These are phyloP conservation scores for Dicorynia guianensis DNA, from an alignment of 306 rosid species.

Conservation along the genomic window DNA sequence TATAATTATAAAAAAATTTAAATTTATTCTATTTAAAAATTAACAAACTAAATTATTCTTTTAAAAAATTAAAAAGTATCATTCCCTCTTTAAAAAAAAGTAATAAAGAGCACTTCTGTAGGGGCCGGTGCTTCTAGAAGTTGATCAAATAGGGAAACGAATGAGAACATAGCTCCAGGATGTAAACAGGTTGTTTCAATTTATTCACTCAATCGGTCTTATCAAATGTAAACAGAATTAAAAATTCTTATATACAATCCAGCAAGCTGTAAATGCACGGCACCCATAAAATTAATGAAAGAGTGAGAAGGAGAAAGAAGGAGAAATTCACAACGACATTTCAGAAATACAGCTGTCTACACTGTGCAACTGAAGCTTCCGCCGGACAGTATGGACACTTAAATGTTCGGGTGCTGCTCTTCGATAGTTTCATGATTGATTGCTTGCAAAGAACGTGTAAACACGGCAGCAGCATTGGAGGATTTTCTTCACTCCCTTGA, in stretches of 20 bases:
- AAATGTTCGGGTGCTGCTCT: conserved; percentile 71
- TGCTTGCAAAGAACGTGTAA: conserved; percentile 91
- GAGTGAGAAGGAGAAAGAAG: neutral
- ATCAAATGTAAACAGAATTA: conserved; percentile 26
- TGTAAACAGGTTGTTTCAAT: conserved; percentile 29
- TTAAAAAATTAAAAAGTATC: no score
- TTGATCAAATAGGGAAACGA: neutral
- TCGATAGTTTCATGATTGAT: conserved; percentile 74
- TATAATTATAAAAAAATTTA: no score
- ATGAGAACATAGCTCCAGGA: neutral
- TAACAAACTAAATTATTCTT: no score
- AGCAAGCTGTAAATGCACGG: conserved; percentile 7
- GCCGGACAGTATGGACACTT: conserved; percentile 89
- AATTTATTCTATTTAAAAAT: no score
- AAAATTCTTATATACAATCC: conserved; percentile 41
- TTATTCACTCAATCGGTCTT: conserved; percentile 6
- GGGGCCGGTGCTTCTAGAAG: neutral
- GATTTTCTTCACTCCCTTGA: conserved; percentile 84
- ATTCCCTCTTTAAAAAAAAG: no score
- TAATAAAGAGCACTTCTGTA: neutral
- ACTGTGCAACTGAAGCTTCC: conserved; percentile 63
- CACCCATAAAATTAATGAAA: neutral
- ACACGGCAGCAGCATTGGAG: conserved; percentile 86
- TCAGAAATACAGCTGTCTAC: conserved; percentile 77
- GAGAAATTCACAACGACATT: conserved; percentile 10